Evolutionary conservation across 1,284 basidiomycete genomes (phyloP).

Genomic region (Coriolopsis trogii): DNA sequence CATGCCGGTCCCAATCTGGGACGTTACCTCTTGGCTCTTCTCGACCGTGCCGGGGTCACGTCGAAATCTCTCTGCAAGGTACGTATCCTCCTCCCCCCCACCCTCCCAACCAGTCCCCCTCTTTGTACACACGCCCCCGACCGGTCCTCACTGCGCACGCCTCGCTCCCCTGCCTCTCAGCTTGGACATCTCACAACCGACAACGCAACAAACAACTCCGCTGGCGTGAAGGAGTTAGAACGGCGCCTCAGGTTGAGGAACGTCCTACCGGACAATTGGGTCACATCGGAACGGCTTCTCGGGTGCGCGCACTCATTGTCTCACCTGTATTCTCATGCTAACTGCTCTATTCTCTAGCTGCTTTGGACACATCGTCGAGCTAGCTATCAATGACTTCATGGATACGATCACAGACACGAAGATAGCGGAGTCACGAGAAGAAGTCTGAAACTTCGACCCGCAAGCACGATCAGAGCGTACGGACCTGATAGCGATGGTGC

Average conservation of each 20-base stretch:
- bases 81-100: neutral
- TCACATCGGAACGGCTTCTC: neutral
- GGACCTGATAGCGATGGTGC: conserved; percentile 2
- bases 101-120: neutral
- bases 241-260: neutral
- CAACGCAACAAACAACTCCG: neutral
- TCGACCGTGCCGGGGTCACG: conserved; percentile 31
- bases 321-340: neutral
- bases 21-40: conserved; percentile 25
- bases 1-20: conserved; percentile 33
- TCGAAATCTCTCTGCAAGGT: conserved; percentile 29
- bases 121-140: no score
- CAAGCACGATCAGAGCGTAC: neutral
- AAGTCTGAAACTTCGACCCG: conserved; percentile 5
- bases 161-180: neutral
- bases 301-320: neutral
- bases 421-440: neutral
- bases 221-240: no score
- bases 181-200: neutral
- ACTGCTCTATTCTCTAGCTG: neutral
- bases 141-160: no score
- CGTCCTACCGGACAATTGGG: neutral
- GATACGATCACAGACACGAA: neutral
- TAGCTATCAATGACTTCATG: neutral
- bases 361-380: conserved; percentile 4